Percentiles rank a stretch among this genome's conserved stretches.
Evolutionary conservation across 805 yeast species (phyloP).

Genomic region (Saccharomycopsis sp.): DNA sequence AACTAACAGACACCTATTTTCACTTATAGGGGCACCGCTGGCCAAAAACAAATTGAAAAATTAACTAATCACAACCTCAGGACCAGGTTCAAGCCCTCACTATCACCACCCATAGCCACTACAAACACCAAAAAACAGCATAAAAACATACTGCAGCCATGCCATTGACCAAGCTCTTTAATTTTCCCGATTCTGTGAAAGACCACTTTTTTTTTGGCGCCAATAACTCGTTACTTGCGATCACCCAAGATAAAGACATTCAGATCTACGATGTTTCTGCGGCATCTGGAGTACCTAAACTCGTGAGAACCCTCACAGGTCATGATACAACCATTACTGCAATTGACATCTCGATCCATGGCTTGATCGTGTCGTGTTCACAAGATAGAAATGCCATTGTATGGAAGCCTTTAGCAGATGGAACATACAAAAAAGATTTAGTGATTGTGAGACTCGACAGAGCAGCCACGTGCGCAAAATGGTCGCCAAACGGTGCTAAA

Average conservation of each 20-base stretch:
- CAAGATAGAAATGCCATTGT: slow-evolving; percentile 97
- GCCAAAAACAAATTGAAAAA: neutral
- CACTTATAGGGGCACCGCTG: neutral
- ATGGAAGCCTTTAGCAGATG: slow-evolving; percentile 72
- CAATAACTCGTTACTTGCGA: slow-evolving; percentile 52
- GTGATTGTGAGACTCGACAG: slow-evolving; percentile 89
- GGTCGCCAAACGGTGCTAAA: slow-evolving; percentile 94
- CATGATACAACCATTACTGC: slow-evolving; percentile 95
- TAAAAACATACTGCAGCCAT: too few species aligned
- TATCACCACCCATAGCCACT: too few species aligned
- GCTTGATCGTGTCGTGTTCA: slow-evolving; percentile 91
- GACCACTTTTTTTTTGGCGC: slow-evolving; percentile 86
- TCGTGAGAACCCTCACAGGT: slow-evolving; percentile 62
- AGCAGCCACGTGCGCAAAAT: slow-evolving; percentile 88
- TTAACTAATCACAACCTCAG: too few species aligned
- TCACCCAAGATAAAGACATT: slow-evolving; percentile 72
- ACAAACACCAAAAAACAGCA: too few species aligned
- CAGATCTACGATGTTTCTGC: slow-evolving; percentile 59
- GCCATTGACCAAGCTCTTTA: slow-evolving; percentile 33
- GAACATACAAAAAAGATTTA: slow-evolving; percentile 73
- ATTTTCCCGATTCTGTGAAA: slow-evolving; percentile 77
- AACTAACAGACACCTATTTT: too few species aligned
- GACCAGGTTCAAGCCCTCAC: too few species aligned
- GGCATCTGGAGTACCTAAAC: slow-evolving; percentile 35
- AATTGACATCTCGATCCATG: slow-evolving; percentile 82